Evolutionary conservation across 768 basidiomycete species (phyloP), one percentile per base, ranked within the genome.

Genomic region (Fomitopsis serialis): DNA sequence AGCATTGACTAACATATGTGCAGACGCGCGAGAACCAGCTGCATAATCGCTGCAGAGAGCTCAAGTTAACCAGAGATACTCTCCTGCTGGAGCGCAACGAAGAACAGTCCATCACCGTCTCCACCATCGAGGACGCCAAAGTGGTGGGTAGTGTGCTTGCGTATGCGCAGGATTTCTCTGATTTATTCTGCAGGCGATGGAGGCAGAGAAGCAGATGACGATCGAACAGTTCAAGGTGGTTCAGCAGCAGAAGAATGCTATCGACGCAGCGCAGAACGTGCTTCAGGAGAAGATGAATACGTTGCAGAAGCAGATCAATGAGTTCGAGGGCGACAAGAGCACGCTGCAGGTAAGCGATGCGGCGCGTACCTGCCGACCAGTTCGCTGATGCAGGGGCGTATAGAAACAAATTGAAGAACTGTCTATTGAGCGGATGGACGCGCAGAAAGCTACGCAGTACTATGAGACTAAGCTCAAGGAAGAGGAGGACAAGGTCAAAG

Each of bases 61-160:
- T 64, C 27, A 81, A 73, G 63, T 32, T 55, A 7, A 59, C 56
- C 1, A 66, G 79, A 37, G 60, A 63, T 27, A 67, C 68, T 21
- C 63, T 87, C 17, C 78, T 84, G 56, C 70, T 77, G 34, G 85
- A 87, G 56, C 75, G 77, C 12, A 87, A 85, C 53, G 85, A 88
- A 19, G 85, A 87, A 12, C 70, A 86, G 65, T 85, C 87, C 1
- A 79, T 78, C 7, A 77, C 78, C 59, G 72, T 88, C n/a, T 72
- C 77, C 21, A 78, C 76, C 13, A 69, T 88, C 13, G 72, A 84
- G 54, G 73, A 67, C 11, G 79, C 76, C 4, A 79, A 81, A 63
- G 65, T 74, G 59, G 87, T 84, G 59, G 25, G 77, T 49, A 10
- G 19, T 17, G 27, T 32, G 15, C 19, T 37, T 49, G 6, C 6